phyloP scores from a whole-genome alignment of 345 rosid genomes.

The Populus alba region DNA sequence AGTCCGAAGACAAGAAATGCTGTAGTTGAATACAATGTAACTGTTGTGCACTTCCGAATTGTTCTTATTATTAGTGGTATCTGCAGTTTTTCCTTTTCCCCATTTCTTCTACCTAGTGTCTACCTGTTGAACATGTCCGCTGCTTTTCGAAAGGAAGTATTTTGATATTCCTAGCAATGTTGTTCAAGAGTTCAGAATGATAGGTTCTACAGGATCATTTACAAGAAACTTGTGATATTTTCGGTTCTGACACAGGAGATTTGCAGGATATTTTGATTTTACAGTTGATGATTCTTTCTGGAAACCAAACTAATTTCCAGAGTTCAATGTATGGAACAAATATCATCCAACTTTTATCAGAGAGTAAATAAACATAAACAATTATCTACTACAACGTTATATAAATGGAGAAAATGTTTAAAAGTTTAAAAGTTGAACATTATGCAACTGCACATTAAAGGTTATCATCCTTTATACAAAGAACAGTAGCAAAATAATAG shows the following conservation, averaged over 20 bases:
- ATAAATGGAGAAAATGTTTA: no score
- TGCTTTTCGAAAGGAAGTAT: background rate
- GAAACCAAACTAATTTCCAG: no score
- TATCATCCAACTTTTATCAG: no score
- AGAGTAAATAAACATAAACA: no score
- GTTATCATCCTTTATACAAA: constrained; percentile 36
- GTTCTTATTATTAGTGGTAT: background rate
- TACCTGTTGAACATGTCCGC: background rate
- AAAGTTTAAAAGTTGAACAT: constrained; percentile 16
- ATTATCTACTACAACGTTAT: no score
- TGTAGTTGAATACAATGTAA: constrained; percentile 29
- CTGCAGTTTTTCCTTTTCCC: background rate
- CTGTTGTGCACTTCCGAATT: constrained; percentile 19
- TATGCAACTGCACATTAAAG: constrained; percentile 22
- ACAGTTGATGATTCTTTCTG: no score
- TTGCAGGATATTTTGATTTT: no score
- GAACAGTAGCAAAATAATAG: constrained; percentile 9
- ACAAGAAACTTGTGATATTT: background rate
- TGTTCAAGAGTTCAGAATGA: background rate
- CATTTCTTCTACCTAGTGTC: background rate
- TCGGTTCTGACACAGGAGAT: background rate
- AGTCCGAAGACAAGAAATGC: constrained; percentile 6
- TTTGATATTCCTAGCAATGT: background rate
- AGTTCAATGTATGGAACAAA: no score
- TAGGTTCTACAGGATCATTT: background rate